Evolutionary conservation across 2,329 filamentous ascomycete species (phyloP).

Genomic region (Graphilbum ipis-grandicollis): DNA sequence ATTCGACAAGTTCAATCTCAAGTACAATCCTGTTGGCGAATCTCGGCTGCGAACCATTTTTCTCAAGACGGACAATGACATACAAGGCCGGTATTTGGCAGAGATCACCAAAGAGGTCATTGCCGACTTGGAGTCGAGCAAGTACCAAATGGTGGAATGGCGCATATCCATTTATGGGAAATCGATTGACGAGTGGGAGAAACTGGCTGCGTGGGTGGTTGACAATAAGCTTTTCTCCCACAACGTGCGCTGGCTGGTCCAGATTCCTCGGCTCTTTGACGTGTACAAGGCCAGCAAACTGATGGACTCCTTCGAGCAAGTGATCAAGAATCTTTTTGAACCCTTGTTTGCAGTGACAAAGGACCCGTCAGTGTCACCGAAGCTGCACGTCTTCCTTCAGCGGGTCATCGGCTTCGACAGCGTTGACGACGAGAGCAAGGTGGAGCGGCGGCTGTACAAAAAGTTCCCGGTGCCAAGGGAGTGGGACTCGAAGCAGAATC

Average conservation of each 20-base stretch:
- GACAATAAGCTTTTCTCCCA: conserved; percentile 97
- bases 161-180: conserved; percentile 94
- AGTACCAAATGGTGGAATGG: conserved; percentile 99
- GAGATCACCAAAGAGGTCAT: conserved; percentile 99
- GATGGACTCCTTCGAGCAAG: conserved; percentile 79
- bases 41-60: conserved; percentile 95
- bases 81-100: conserved; percentile 85
- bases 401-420: conserved; percentile 94
- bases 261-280: conserved; percentile 85
- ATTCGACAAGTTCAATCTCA: conserved; percentile 98
- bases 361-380: conserved; percentile 71
- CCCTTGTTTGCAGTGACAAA: conserved; percentile 90
- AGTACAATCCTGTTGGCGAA: conserved; percentile 95
- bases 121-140: conserved; percentile 90
- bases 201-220: conserved; percentile 89
- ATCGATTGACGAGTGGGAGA: conserved; percentile 90
- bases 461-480: conserved; percentile 84
- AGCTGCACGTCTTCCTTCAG: conserved; percentile 87
- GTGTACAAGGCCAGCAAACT: conserved; percentile 82
- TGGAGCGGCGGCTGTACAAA: conserved; percentile 80
- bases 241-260: conserved; percentile 93
- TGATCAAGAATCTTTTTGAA: conserved; percentile 81
- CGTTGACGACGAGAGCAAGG: conserved; percentile 95
- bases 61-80: conserved; percentile 95
- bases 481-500: conserved; percentile 88